Percentiles rank a stretch among this genome's conserved stretches.
Evolutionary conservation across 2,329 filamentous ascomycete genomes (phyloP).

Genomic region (Zymoseptoria crescenta): DNA sequence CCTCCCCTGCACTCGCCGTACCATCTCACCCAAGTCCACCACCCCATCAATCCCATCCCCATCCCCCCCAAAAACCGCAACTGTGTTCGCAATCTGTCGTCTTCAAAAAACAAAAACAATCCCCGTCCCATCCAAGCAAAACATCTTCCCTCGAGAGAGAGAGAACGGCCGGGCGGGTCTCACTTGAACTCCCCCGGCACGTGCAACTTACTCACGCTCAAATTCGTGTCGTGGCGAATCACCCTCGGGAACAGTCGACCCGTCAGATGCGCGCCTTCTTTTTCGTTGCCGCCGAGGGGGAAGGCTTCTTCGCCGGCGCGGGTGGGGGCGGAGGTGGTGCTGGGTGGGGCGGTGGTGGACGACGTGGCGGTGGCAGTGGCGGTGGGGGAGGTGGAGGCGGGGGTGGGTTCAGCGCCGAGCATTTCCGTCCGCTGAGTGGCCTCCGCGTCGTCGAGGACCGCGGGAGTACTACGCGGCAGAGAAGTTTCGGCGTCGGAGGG

Average conservation of each 20-base stretch:
- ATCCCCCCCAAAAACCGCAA: too few species aligned
- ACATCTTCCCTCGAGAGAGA: too few species aligned
- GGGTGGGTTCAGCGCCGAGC: background rate
- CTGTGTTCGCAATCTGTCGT: too few species aligned
- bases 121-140: too few species aligned
- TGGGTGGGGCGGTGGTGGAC: too few species aligned
- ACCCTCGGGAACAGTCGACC: constrained; percentile 44
- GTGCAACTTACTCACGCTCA: constrained; percentile 56
- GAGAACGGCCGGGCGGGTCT: background rate
- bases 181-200: constrained; percentile 55
- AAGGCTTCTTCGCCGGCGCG: background rate
- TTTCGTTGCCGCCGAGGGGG: constrained; percentile 27
- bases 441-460: background rate
- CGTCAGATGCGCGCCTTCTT: constrained; percentile 28
- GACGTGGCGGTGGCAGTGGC: too few species aligned
- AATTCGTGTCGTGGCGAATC: constrained; percentile 39
- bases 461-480: background rate
- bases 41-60: too few species aligned
- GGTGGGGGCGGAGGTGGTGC: background rate
- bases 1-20: too few species aligned
- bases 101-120: too few species aligned
- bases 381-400: too few species aligned
- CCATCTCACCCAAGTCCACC: too few species aligned
- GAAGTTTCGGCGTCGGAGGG: background rate
- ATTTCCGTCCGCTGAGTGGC: background rate